Base-by-base conservation (phyloP, 768 basidiomycete genomes). In the Tylopilus vinaceipallidus region DNA sequence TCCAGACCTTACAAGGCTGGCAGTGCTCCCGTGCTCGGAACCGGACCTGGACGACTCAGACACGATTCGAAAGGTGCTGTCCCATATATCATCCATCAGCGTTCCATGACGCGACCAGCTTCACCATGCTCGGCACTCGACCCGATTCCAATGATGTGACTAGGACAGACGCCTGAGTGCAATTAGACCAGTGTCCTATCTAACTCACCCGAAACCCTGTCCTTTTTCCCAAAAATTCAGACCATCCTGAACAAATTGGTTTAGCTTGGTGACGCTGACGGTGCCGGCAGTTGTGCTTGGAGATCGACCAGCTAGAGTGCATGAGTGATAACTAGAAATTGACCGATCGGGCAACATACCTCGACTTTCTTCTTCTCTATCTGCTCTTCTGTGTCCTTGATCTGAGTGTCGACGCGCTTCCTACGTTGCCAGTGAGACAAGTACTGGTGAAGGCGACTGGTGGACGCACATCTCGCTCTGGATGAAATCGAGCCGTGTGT, bases 401-500 rank as follows among this genome's bases (percentile, higher is more conserved):
- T 74, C 65, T 91, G 90, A 8, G 61, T 66, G 68, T 97, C 95
- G 2, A 92, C 82, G 20, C 92, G 81, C 70, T 87, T 88, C 49
- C 85, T 86, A 52, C 16, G 32, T 37, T n/a, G 22, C 36, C 35
- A 13, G 43, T 63, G 20, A 61, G 56, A 45, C 17, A 16, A 38
- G 29, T 20, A 30, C n/a, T 16, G 45, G 22, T 9, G 30, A 30
- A 26, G 23, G 13, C 6, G 22, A 35, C 9, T 14, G 41, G 26
- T 14, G 14, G 22, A 53, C 86, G 49, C 48, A 95, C 95, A 95
- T 92, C 69, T 98, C 94, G 48, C 83, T 72, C 37, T 71, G 76
- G 61, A 98, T 98, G 71, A 91, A 95, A 50, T 90, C 89, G 29
- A 98, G 71, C 9, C 95, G 84, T 41, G 88, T 95, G 58, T 92